A percentile compares a stretch with the other conserved stretches of the same genome.
Evolutionary conservation across 306 rosid species (phyloP).

Genomic region (Sicyos baderoa): DNA sequence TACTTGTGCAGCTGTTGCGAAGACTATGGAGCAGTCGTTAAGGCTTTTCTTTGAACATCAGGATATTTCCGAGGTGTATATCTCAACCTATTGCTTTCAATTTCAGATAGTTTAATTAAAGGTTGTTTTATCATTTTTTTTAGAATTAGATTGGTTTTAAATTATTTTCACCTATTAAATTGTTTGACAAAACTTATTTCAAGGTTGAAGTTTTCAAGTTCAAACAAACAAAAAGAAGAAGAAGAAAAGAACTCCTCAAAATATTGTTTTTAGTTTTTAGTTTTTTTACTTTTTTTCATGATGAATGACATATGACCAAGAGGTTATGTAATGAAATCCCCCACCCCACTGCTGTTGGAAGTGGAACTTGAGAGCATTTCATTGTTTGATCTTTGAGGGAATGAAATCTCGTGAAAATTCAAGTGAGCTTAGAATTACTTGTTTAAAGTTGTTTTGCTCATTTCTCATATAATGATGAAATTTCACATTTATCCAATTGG

Average conservation of each 20-base stretch:
- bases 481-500: slow-evolving; percentile 20
- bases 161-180: too few species aligned
- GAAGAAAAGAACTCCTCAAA: too few species aligned
- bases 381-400: not conserved
- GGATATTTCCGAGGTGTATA: slow-evolving; percentile 51
- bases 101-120: not conserved
- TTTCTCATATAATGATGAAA: slow-evolving; percentile 4
- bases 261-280: too few species aligned
- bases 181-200: too few species aligned
- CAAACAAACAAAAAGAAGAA: too few species aligned
- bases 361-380: not conserved
- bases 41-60: slow-evolving; percentile 75
- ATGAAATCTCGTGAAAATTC: not conserved
- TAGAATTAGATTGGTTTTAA: too few species aligned
- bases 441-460: not conserved
- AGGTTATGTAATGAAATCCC: too few species aligned
- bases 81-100: not conserved
- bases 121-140: too few species aligned
- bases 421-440: not conserved
- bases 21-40: slow-evolving; percentile 77
- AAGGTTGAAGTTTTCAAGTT: too few species aligned
- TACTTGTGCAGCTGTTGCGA: slow-evolving; percentile 83
- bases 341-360: slow-evolving; percentile 1
- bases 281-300: too few species aligned
- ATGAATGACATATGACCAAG: too few species aligned